Evolutionary conservation across 2,329 filamentous ascomycete genomes (phyloP).

Genomic region (Thelonectria discophora): DNA sequence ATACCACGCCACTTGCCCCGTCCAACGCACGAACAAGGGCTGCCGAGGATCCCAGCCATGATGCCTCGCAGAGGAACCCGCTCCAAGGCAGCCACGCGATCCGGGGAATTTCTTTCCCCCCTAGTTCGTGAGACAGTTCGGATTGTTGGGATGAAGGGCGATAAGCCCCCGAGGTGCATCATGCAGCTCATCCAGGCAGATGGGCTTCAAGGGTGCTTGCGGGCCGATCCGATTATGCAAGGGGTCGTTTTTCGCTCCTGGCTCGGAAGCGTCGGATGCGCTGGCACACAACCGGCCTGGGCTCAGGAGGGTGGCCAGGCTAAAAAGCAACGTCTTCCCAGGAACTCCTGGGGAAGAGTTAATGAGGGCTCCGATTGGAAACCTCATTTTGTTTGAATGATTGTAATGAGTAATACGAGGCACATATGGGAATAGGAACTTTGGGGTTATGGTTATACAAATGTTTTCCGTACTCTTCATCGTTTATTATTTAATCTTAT

Average conservation of each 20-base stretch:
- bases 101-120: slow-evolving; percentile 23
- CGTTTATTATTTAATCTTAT: neutral
- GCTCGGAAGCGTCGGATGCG: slow-evolving; percentile 17
- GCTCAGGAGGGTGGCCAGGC: neutral
- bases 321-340: slow-evolving; percentile 7
- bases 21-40: slow-evolving; percentile 16
- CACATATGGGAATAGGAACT: neutral
- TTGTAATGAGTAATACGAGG: slow-evolving; percentile 6
- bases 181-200: slow-evolving; percentile 11
- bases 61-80: slow-evolving; percentile 27
- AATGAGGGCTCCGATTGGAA: neutral
- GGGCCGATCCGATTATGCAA: slow-evolving; percentile 15
- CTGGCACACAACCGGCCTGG: slow-evolving; percentile 7
- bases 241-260: neutral
- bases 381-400: neutral
- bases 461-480: too few species aligned
- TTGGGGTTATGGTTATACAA: slow-evolving; percentile 1
- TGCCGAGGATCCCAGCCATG: slow-evolving; percentile 25
- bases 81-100: slow-evolving; percentile 19
- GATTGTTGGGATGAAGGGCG: neutral
- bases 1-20: slow-evolving; percentile 1
- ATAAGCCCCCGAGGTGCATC: slow-evolving; percentile 10
- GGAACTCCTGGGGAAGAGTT: neutral
- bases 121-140: slow-evolving; percentile 2
- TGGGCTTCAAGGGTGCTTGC: neutral